Evolutionary conservation across 2,329 filamentous ascomycete genomes (phyloP), one percentile per base, ranked within the genome.

Genomic region (Aureobasidium musti): DNA sequence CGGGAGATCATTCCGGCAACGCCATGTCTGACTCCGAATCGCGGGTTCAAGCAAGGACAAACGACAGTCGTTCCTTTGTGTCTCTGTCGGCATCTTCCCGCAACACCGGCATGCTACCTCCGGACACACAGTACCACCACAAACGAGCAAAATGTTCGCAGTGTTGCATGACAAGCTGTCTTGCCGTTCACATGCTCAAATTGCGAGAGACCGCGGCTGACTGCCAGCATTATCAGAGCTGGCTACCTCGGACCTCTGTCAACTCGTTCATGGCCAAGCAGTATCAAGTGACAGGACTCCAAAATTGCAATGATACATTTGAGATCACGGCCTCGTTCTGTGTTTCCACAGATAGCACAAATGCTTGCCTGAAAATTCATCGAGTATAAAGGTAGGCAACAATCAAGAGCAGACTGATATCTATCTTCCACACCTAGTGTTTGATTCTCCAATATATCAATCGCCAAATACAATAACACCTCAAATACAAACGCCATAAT

Each of bases 11-110:
- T 63, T 17, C 43, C 13, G 33, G 5, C 33, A 14, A n/a, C 59
- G 43, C 45, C 45, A 41, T 63, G 59, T 63, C 59, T 63, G 59
- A 63, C 43, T 63, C 21, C 30, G 59, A 63, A 52, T 63, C 33
- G 10, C 35, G 13, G 6, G 21, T 41, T 5, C 43, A 50, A 52
- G 59, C 59, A 63, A 63, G 59, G 59, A 52, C 59, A 63, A 63
- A 63, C 59, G 39, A 14, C 26, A 21, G 23, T 52, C 33, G 30
- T 63, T 23, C 1, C 45, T 41, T 50, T 52, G 59, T 63, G 33
- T 41, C 59, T 52, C 33, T 52, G 13, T 52, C 45, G 30, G 57
- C 57, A 26, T 28, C 23, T n/a, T 61, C 19, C 59, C 59, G 59
- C 59, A 50, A 23, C 41, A 63, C 33, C 30, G 59, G 59, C 39